Evolutionary conservation across 2,329 filamentous ascomycete species (phyloP).

Genomic region (Alternaria triticina): DNA sequence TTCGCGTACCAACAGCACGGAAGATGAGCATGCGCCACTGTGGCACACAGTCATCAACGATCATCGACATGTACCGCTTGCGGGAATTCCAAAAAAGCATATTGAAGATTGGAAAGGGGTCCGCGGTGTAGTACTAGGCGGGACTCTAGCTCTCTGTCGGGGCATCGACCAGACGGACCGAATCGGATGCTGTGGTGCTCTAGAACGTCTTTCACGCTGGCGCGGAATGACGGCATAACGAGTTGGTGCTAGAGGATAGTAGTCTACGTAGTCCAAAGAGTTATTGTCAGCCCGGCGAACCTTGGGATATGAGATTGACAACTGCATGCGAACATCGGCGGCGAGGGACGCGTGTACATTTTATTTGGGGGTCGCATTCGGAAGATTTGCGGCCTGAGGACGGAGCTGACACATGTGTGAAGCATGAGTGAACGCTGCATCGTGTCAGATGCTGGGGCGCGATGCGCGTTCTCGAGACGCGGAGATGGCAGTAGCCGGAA

Average conservation of each 20-base stretch:
- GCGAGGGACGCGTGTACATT: constrained; percentile 15
- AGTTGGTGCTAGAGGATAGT: not conserved
- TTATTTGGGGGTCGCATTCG: constrained; percentile 14
- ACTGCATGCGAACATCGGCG: constrained; percentile 10
- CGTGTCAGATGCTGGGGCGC: constrained; percentile 26
- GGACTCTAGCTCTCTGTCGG: constrained; percentile 14
- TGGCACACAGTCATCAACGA: constrained; percentile 46
- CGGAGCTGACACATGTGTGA: constrained; percentile 34
- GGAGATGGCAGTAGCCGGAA: constrained; percentile 19
- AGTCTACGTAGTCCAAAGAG: constrained; percentile 2
- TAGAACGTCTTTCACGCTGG: not conserved
- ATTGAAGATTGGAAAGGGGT: constrained; percentile 9
- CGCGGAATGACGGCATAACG: not conserved
- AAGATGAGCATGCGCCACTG: constrained; percentile 40
- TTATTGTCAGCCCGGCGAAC: not conserved
- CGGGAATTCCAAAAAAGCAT: constrained; percentile 21
- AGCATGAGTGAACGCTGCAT: constrained; percentile 29
- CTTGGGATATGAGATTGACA: not conserved
- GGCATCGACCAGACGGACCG: constrained; percentile 9
- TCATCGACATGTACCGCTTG: constrained; percentile 21
- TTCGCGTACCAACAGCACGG: constrained; percentile 8
- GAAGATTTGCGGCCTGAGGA: constrained; percentile 15
- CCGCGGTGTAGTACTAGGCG: constrained; percentile 17
- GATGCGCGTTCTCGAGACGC: constrained; percentile 31
- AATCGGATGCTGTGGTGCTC: constrained; percentile 1